Evolutionary conservation across 2,329 filamentous ascomycete species (phyloP).

Genomic region (Grosmannia penicillata): DNA sequence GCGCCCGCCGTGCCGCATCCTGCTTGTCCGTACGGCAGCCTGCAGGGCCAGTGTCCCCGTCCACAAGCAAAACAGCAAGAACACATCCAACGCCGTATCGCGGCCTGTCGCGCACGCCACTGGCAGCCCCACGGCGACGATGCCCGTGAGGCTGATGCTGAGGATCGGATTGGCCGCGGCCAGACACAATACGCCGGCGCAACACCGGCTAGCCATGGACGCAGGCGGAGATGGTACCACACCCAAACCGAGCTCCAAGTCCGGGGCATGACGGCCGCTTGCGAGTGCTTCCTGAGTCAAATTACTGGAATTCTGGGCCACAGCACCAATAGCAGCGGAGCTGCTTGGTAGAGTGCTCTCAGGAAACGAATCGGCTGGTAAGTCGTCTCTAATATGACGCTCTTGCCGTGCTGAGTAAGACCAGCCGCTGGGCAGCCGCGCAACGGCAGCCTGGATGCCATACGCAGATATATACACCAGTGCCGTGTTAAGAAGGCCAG

Average conservation of each 20-base stretch:
- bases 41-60: conserved; percentile 24
- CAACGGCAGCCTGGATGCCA: conserved; percentile 12
- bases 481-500: conserved; percentile 17
- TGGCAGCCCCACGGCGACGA: conserved; percentile 25
- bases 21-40: conserved; percentile 19
- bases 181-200: background rate
- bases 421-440: too few species aligned
- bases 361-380: background rate
- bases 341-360: too few species aligned
- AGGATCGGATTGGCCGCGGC: conserved; percentile 15
- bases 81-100: conserved; percentile 27
- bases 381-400: background rate
- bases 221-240: too few species aligned
- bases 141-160: conserved; percentile 15
- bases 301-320: too few species aligned
- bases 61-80: conserved; percentile 35
- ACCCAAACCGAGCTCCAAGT: too few species aligned
- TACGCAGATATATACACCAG: conserved; percentile 15
- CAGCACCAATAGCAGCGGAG: too few species aligned
- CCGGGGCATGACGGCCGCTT: too few species aligned
- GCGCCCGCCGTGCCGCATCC: conserved; percentile 7
- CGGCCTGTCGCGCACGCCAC: conserved; percentile 19
- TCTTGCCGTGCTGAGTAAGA: too few species aligned
- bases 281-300: too few species aligned
- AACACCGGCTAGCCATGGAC: too few species aligned